phyloP scores from a whole-genome alignment of 1,284 basidiomycete species.

The Heterobasidion irregulare region DNA sequence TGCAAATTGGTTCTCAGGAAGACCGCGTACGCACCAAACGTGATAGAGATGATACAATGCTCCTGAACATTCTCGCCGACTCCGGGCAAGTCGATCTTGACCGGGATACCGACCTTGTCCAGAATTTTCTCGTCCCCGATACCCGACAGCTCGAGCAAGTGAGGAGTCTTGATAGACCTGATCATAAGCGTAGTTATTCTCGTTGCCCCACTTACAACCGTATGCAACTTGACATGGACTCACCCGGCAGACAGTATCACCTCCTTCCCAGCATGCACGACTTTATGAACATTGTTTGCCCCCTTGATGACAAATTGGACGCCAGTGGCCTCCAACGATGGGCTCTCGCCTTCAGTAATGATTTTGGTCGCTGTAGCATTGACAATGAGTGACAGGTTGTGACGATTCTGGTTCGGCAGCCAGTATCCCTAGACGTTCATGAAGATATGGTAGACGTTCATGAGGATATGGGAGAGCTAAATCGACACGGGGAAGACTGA shows the following conservation, averaged over 20 bases:
- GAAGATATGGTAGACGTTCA: neutral
- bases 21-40: neutral
- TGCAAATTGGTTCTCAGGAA: neutral
- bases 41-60: neutral
- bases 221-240: neutral
- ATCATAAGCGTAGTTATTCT: neutral
- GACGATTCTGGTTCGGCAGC: neutral
- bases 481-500: neutral
- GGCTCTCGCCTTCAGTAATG: neutral
- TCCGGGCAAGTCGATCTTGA: neutral
- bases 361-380: neutral
- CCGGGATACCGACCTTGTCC: neutral
- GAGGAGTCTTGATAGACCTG: neutral
- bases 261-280: neutral
- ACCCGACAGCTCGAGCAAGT: neutral
- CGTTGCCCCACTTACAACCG: too few species aligned
- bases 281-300: neutral
- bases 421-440: neutral
- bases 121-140: neutral
- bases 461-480: too few species aligned
- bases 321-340: neutral
- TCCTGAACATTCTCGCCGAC: slow-evolving; percentile 1
- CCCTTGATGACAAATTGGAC: neutral
- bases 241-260: slow-evolving; percentile 1
- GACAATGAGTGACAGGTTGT: neutral